Evolutionary conservation across 371 early-diverging fungal genomes (phyloP), one percentile per base, ranked within the genome.

Genomic region (Syncephalis plumigaleata): DNA sequence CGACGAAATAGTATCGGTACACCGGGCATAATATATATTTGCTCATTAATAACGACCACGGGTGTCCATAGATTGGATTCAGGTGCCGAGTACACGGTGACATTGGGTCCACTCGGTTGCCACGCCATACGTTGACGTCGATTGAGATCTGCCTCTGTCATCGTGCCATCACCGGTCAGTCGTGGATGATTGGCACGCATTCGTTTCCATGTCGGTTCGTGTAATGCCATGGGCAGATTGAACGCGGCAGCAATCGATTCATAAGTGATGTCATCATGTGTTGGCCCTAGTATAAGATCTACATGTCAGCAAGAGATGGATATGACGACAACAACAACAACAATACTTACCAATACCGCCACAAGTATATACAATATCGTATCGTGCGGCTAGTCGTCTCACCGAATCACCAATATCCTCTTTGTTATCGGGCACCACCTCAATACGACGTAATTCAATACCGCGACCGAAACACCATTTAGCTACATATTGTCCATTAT

Each of bases 191-290:
- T 23, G 1, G 46, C 44, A 8, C 25, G 56, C 83, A 84, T 84
- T 0, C 59, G 57, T 8, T 48, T 47, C 31, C 77, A 65, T 7
- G 84, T 85, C 24, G 53, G 60, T 7, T 64, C 38, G 46, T 83
- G 77, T 46, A 71, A 49, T 25, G 50, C 56, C 9, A 83, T 56
- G 3, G 52, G 42, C 27, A 63, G 51, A 42, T 60, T 56, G 48
- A 70, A 84, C 0, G 84, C 73, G 23, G 58, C 59, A 3, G 81
- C 83, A 9, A 85, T 55, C 1, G 82, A 68, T 43, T 60, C 55
- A 54, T 85, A 84, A 0, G 77, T 82, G 25, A 84, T 78, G 55
- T 82, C 79, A 48, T 79, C 79, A 51, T 77, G 75, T 0, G 83
- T 81, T 1, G 79, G 76, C 0, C 72, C 62, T 66, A 40, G 8